Evolutionary conservation across 1,284 basidiomycete genomes (phyloP).

Genomic region (Nidula niveotomentosa): DNA sequence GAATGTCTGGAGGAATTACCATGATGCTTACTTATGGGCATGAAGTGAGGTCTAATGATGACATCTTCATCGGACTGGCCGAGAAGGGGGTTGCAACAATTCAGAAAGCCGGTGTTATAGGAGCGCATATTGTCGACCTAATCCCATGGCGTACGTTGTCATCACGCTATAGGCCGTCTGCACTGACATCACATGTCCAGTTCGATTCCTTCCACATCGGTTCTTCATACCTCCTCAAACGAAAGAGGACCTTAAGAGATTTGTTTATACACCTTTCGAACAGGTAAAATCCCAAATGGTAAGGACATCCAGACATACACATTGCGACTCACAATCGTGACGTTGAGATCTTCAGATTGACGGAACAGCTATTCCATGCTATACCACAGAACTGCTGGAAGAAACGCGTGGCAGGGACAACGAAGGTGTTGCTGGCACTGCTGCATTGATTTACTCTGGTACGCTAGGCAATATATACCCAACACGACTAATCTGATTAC

Average conservation of each 20-base stretch:
- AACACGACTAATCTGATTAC: not conserved
- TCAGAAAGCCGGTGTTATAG: slow-evolving; percentile 53
- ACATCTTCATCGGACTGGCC: slow-evolving; percentile 59
- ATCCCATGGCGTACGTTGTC: slow-evolving; percentile 47
- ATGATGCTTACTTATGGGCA: slow-evolving; percentile 42
- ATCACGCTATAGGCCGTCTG: slow-evolving; percentile 1
- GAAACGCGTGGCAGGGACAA: slow-evolving; percentile 41
- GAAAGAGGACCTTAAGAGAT: slow-evolving; percentile 48
- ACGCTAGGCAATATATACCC: not conserved
- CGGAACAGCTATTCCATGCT: slow-evolving; percentile 50
- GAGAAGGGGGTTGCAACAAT: slow-evolving; percentile 59
- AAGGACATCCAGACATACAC: slow-evolving; percentile 9
- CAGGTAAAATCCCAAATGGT: slow-evolving; percentile 66
- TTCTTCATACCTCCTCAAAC: slow-evolving; percentile 52
- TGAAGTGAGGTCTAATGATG: slow-evolving; percentile 50
- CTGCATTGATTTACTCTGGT: slow-evolving; percentile 50
- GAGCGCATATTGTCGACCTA: slow-evolving; percentile 60
- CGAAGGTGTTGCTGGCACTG: slow-evolving; percentile 55
- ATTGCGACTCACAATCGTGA: slow-evolving; percentile 4
- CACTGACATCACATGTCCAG: slow-evolving; percentile 26
- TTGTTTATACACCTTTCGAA: slow-evolving; percentile 55
- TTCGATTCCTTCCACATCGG: slow-evolving; percentile 61
- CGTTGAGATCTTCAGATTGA: slow-evolving; percentile 34
- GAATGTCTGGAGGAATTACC: no score
- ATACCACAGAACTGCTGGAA: slow-evolving; percentile 50